Evolutionary conservation across 2,329 filamentous ascomycete species (phyloP).

Genomic region (Passalora sequoiae): DNA sequence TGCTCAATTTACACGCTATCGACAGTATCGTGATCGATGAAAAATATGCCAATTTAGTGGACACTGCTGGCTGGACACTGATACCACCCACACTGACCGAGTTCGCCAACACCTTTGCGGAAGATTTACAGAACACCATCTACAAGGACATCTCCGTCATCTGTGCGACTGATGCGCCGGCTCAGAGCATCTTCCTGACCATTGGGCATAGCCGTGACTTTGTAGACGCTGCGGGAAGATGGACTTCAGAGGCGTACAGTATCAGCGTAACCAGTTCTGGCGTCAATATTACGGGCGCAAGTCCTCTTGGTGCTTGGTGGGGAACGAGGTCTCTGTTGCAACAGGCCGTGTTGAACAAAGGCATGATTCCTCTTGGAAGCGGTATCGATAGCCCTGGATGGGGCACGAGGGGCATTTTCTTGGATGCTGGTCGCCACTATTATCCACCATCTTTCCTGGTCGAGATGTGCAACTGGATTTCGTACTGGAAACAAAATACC

Average conservation of each 20-base stretch:
- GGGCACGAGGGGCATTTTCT: constrained; percentile 29
- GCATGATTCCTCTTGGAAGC: constrained; percentile 40
- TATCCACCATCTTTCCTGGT: constrained; percentile 52
- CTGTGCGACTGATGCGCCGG: constrained; percentile 7
- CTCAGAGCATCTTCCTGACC: constrained; percentile 43
- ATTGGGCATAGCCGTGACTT: constrained; percentile 40
- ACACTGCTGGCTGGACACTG: constrained; percentile 46
- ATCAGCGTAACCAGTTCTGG: constrained; percentile 40
- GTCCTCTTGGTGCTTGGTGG: constrained; percentile 55
- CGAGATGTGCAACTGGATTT: constrained; percentile 57
- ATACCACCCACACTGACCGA: constrained; percentile 49
- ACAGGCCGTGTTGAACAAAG: constrained; percentile 41
- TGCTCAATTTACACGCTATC: constrained; percentile 3
- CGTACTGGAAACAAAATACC: constrained; percentile 57
- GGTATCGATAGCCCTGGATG: constrained; percentile 49
- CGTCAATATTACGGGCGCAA: constrained; percentile 49
- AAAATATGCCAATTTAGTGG: constrained; percentile 38
- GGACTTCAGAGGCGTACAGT: constrained; percentile 48
- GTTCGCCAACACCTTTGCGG: constrained; percentile 46
- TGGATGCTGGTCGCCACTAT: constrained; percentile 54
- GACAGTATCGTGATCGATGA: constrained; percentile 43
- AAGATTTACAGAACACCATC: constrained; percentile 31
- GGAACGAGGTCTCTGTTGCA: constrained; percentile 54
- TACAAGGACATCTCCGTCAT: constrained; percentile 1
- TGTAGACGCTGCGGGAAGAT: constrained; percentile 43